phyloP scores from a whole-genome alignment of 371 early-diverging fungal species.

The Mucor circinelloides region DNA sequence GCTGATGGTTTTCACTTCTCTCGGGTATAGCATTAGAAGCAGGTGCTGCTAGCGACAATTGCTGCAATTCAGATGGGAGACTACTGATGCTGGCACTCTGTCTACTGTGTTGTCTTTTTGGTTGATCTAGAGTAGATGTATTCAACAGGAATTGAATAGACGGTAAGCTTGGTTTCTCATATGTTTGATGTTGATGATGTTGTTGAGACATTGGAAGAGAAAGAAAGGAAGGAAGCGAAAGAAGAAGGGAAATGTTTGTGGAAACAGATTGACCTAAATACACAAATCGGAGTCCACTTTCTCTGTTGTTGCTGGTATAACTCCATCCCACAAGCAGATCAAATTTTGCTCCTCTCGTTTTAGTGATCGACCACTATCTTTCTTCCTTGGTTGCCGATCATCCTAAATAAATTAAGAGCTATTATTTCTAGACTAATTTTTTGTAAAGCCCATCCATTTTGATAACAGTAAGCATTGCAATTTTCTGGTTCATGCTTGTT shows the following conservation, averaged over 20 bases:
- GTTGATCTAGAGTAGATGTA: not conserved
- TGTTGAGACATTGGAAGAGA: conserved; percentile 17
- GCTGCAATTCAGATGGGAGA: conserved; percentile 30
- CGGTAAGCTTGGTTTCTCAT: conserved; percentile 28
- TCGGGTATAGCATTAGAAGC: conserved; percentile 15
- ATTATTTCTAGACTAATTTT: not conserved
- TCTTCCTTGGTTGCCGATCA: not conserved
- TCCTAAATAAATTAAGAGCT: not conserved
- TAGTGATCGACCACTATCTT: not conserved
- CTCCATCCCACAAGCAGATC: not conserved
- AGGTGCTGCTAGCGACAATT: conserved; percentile 28
- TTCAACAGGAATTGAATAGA: conserved; percentile 30
- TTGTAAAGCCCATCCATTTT: not conserved
- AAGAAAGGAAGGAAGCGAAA: conserved; percentile 4
- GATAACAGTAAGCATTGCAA: not conserved
- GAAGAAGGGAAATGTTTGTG: not conserved
- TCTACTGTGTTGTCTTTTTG: conserved; percentile 1
- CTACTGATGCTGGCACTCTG: conserved; percentile 20
- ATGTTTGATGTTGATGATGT: not conserved
- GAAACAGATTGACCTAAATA: not conserved
- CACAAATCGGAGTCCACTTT: not conserved
- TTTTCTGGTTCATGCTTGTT: not conserved
- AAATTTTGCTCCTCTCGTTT: not conserved
- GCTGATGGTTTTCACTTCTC: conserved; percentile 14
- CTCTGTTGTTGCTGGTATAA: not conserved